Evolutionary conservation across 164 flowering plant genomes (phyloP).

Genomic region (Euptelea pleiosperma): DNA sequence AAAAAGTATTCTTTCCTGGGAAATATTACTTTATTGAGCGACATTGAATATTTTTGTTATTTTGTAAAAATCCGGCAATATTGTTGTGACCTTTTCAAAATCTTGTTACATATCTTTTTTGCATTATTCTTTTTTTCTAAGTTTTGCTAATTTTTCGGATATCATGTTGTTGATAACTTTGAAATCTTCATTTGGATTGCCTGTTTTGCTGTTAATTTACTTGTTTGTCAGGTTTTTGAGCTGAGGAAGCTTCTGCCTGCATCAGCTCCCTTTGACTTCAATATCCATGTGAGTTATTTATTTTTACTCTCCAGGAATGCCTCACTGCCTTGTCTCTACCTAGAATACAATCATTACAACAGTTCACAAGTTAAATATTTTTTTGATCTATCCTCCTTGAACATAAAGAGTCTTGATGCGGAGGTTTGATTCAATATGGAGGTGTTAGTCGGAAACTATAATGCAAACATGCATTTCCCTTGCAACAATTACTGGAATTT

Average conservation of each 20-base stretch:
- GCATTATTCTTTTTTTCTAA: neutral
- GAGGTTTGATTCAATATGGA: too few relatives aligned
- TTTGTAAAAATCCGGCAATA: too few relatives aligned
- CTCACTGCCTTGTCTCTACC: neutral
- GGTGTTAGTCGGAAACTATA: too few relatives aligned
- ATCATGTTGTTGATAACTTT: neutral
- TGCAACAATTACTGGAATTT: too few relatives aligned
- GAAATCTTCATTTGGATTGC: neutral
- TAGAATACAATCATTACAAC: neutral
- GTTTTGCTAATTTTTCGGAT: neutral
- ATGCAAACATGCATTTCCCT: too few relatives aligned
- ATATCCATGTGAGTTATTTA: slow-evolving; percentile 78
- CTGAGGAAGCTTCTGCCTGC: slow-evolving; percentile 90
- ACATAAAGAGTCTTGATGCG: too few relatives aligned
- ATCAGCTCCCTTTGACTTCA: slow-evolving; percentile 74
- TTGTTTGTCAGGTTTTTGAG: slow-evolving; percentile 61
- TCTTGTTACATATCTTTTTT: too few relatives aligned
- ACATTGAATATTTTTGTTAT: too few relatives aligned
- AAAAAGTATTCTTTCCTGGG: too few relatives aligned
- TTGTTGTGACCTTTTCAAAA: too few relatives aligned
- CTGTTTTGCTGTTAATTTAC: slow-evolving; percentile 4
- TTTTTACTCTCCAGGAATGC: neutral
- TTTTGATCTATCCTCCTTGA: too few relatives aligned
- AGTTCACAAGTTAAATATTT: neutral
- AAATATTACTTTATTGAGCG: too few relatives aligned